These are phyloP conservation scores for Pleurotus pulmonarius DNA, from an alignment of 768 basidiomycete species.

Conservation along the genomic window DNA sequence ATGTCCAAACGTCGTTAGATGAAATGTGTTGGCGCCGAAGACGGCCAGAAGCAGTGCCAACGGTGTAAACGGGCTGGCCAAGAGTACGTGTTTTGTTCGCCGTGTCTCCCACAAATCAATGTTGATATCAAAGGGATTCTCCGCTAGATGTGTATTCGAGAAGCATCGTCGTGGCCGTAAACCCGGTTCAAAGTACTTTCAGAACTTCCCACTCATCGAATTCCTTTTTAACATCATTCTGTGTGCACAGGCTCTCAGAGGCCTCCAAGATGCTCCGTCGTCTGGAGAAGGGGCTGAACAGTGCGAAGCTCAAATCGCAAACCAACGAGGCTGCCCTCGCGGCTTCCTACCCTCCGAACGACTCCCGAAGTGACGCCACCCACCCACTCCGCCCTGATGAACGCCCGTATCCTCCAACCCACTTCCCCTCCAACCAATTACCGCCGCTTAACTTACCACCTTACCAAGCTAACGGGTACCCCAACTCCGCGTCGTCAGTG, in stretches of 20 bases:
- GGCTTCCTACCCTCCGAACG: constrained; percentile 22
- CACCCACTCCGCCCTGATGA: constrained; percentile 26
- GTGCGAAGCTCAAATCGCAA: constrained; percentile 70
- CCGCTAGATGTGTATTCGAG: constrained; percentile 73
- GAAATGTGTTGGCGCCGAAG: constrained; percentile 90
- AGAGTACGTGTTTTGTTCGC: constrained; percentile 44
- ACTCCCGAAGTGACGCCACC: constrained; percentile 26
- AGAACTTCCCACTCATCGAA: constrained; percentile 9
- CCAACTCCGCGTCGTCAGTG: constrained; percentile 31
- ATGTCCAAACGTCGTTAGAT: constrained; percentile 43
- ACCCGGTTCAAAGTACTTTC: constrained; percentile 79
- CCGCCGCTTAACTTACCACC: constrained; percentile 43
- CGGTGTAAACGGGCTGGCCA: constrained; percentile 79
- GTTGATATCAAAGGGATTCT: constrained; percentile 10
- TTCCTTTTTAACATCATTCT: constrained; percentile 12
- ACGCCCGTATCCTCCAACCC: constrained; percentile 29
- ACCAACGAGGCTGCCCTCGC: constrained; percentile 29
- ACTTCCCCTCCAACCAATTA: constrained; percentile 42
- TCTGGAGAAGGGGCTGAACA: constrained; percentile 79
- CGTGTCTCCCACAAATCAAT: constrained; percentile 11
- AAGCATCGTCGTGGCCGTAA: constrained; percentile 87
- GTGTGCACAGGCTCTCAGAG: constrained; percentile 63
- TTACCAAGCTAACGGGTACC: constrained; percentile 32
- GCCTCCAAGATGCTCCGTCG: constrained; percentile 87
- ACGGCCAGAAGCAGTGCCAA: constrained; percentile 77